These are phyloP conservation scores for Fusarium domesticum DNA, from an alignment of 2,329 filamentous ascomycete species.

Conservation along the genomic window DNA sequence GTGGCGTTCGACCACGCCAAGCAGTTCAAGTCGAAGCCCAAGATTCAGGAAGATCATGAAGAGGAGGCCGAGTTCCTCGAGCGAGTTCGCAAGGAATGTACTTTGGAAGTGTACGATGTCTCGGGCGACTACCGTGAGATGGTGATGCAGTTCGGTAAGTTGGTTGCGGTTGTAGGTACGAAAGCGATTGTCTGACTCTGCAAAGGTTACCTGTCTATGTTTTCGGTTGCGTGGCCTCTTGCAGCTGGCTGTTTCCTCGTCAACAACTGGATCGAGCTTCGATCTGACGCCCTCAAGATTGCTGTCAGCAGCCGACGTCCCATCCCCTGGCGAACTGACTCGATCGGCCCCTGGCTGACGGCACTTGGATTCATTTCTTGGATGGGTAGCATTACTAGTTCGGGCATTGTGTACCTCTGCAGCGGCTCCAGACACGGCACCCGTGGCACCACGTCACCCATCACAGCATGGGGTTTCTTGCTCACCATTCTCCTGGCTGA, in stretches of 20 bases:
- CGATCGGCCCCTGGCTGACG: slow-evolving; percentile 89
- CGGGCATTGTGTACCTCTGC: slow-evolving; percentile 88
- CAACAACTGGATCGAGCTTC: slow-evolving; percentile 95
- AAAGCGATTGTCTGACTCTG: slow-evolving; percentile 5
- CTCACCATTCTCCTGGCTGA: slow-evolving; percentile 82
- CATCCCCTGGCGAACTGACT: slow-evolving; percentile 85
- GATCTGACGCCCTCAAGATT: slow-evolving; percentile 92
- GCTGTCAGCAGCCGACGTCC: slow-evolving; percentile 85
- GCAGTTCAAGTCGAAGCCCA: slow-evolving; percentile 62
- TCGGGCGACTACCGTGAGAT: slow-evolving; percentile 90
- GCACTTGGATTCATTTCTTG: slow-evolving; percentile 87
- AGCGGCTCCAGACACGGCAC: slow-evolving; percentile 64
- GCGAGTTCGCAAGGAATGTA: slow-evolving; percentile 78
- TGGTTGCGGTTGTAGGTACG: neutral
- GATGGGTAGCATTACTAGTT: slow-evolving; percentile 84
- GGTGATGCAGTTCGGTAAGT: slow-evolving; percentile 71
- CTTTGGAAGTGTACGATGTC: slow-evolving; percentile 83
- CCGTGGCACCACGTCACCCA: slow-evolving; percentile 63
- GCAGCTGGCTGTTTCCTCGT: slow-evolving; percentile 83
- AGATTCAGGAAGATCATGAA: slow-evolving; percentile 56
- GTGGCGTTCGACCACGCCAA: slow-evolving; percentile 76
- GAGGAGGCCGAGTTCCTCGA: slow-evolving; percentile 79
- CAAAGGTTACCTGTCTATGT: slow-evolving; percentile 79
- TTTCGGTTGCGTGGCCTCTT: slow-evolving; percentile 93
- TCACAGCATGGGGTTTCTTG: slow-evolving; percentile 77